These are phyloP conservation scores for Smittium mucronatum DNA, from an alignment of 371 early-diverging fungal species.

Conservation along the genomic window DNA sequence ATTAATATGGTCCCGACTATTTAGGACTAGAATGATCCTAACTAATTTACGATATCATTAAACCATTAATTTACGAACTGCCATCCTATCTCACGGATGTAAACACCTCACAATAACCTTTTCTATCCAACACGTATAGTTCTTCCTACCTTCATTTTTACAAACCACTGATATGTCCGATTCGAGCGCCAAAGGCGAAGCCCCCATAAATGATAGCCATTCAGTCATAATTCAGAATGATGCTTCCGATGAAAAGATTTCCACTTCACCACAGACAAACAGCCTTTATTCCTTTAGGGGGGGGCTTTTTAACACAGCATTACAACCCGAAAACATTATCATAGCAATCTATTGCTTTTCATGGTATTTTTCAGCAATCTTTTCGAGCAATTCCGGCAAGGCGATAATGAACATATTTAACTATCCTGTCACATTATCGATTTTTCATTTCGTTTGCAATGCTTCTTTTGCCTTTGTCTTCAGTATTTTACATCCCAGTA, in stretches of 20 bases:
- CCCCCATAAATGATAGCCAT: background rate
- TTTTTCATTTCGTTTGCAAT: conserved; percentile 64
- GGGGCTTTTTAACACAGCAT: too few species aligned
- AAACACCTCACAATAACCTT: too few species aligned
- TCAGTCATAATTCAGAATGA: background rate
- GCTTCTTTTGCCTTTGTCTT: conserved; percentile 40
- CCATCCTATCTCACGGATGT: too few species aligned
- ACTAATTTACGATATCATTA: too few species aligned
- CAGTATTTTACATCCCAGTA: conserved; percentile 30
- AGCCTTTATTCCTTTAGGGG: background rate
- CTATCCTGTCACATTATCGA: conserved; percentile 68
- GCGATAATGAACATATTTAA: conserved; percentile 53
- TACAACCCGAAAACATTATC: too few species aligned
- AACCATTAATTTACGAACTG: too few species aligned
- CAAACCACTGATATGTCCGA: background rate
- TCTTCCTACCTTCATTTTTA: too few species aligned
- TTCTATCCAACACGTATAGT: too few species aligned
- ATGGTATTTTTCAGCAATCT: conserved; percentile 67
- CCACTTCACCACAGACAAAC: background rate
- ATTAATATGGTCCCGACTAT: too few species aligned
- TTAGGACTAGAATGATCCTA: too few species aligned
- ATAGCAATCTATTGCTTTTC: conserved; percentile 13
- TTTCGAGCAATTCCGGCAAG: conserved; percentile 72
- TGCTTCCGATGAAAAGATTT: background rate
- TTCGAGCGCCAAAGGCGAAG: background rate